Evolutionary conservation across 306 rosid genomes (phyloP), one percentile per base, ranked within the genome.

Genomic region (Casuarina cunninghamiana): DNA sequence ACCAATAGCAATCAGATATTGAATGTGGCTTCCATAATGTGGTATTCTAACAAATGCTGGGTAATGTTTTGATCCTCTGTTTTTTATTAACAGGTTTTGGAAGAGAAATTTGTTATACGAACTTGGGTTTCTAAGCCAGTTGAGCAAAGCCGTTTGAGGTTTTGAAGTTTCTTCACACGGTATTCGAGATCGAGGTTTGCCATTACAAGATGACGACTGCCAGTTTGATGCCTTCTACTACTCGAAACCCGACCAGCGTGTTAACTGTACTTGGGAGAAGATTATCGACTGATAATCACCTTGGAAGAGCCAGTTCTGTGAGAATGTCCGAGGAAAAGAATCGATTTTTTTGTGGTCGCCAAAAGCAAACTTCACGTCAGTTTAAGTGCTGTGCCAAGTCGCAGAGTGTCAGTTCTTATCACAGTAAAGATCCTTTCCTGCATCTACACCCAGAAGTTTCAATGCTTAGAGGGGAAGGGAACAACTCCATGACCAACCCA

Each of bases 371-470:
- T 65, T 77, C 79, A 55, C 71, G 80, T 78, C 91, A 86, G 12
- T 62, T 89, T 48, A 93, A 86, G 85, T 88, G 93, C 26, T 84
- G 88, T 0, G 62, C 87, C 17, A 89, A 83, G 79, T 83, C 97
- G n/a, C 90, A 91, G 69, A 86, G 83, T 76, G 83, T 88, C 12
- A 79, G 84, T 75, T 71, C 84, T 1, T 90, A 90, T 83, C 91
- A 77, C 26, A 89, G 83, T 45, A 90, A 84, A 74, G 99, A 95
- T 75, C 99, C 97, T 79, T 95, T 95, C 83, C 89, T 95, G 53
- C 86, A 95, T 78, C 90, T 93, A 17, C 99, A 93, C 74, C 99
- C 99, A 2, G 99, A 95, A 84, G 85, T 95, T 37, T 95, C 97
- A 1, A 78, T 93, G 97, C 99, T 93, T 42, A 91, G 97, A 81